These are phyloP conservation scores for Ceratobasidium sp. DNA, from an alignment of 1,284 basidiomycete genomes.

Conservation along the genomic window DNA sequence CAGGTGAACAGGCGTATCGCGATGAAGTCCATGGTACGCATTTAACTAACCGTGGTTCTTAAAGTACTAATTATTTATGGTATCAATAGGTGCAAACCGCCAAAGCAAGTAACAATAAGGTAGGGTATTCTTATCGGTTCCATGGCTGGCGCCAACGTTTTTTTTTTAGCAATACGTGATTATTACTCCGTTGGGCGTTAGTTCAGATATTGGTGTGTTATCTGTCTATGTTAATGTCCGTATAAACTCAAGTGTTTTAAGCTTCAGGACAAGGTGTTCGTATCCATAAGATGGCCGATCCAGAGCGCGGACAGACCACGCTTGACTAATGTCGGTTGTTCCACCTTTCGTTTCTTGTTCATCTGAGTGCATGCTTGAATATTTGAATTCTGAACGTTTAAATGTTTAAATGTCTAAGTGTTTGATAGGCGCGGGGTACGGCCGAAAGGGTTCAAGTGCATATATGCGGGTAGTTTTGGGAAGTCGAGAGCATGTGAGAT, in stretches of 20 bases:
- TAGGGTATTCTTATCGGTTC: constrained; percentile 60
- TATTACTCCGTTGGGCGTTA: constrained; percentile 77
- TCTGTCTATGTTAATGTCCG: not conserved
- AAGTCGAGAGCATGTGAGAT: no score
- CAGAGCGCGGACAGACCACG: constrained; percentile 57
- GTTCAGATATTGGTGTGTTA: constrained; percentile 22
- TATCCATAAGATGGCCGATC: constrained; percentile 84
- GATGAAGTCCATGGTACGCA: constrained; percentile 89
- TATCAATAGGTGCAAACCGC: constrained; percentile 83
- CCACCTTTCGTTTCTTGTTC: not conserved
- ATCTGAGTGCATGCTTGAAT: not conserved
- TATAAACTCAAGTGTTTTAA: constrained; percentile 39
- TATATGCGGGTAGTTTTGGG: no score
- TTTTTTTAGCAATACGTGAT: constrained; percentile 81
- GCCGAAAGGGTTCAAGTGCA: no score
- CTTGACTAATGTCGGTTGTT: not conserved
- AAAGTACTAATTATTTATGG: constrained; percentile 36
- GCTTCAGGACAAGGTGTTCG: constrained; percentile 64
- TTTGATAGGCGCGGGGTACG: not conserved
- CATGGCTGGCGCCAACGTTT: no score
- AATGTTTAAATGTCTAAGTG: not conserved
- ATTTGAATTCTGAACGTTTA: no score
- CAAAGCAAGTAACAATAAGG: constrained; percentile 77
- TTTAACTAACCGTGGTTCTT: not conserved
- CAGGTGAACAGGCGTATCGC: constrained; percentile 91